Evolutionary conservation across 1,284 basidiomycete genomes (phyloP).

Genomic region (Sparassis latifolia): DNA sequence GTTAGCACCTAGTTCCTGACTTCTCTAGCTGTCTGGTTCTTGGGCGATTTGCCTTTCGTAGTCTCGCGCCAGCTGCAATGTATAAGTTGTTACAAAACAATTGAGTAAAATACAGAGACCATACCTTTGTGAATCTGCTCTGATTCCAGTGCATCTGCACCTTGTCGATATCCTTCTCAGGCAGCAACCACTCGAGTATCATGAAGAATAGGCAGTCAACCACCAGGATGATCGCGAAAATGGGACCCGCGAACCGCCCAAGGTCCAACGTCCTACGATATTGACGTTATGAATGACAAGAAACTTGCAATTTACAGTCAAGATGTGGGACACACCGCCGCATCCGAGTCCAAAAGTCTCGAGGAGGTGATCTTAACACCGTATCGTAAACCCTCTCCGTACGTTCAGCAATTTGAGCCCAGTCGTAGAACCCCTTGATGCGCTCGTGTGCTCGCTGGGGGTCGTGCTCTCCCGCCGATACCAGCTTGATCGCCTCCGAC

Average conservation of each 20-base stretch:
- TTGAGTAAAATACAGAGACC: neutral
- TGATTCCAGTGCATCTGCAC: conserved; percentile 44
- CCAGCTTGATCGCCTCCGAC: conserved; percentile 70
- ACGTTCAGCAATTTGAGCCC: conserved; percentile 74
- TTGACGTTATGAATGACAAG: neutral
- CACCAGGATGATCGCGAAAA: conserved; percentile 73
- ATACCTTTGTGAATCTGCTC: conserved; percentile 28
- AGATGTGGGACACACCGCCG: conserved; percentile 41
- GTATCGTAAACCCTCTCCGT: conserved; percentile 81
- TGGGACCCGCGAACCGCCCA: conserved; percentile 69
- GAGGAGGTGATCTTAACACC: conserved; percentile 54
- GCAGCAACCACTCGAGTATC: conserved; percentile 73
- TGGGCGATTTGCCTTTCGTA: neutral
- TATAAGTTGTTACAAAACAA: neutral
- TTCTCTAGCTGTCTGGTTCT: neutral
- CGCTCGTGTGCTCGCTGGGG: conserved; percentile 73
- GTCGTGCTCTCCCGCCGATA: conserved; percentile 69
- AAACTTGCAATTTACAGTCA: neutral
- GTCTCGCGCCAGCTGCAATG: conserved; percentile 7
- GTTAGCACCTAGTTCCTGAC: no score
- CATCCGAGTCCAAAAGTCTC: conserved; percentile 67
- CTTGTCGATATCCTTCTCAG: conserved; percentile 62
- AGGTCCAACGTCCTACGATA: conserved; percentile 55
- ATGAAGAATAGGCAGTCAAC: conserved; percentile 78
- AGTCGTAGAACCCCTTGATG: conserved; percentile 82